Evolutionary conservation across 805 yeast species (phyloP).

Genomic region (Wickerhamomyces sydowiorum): DNA sequence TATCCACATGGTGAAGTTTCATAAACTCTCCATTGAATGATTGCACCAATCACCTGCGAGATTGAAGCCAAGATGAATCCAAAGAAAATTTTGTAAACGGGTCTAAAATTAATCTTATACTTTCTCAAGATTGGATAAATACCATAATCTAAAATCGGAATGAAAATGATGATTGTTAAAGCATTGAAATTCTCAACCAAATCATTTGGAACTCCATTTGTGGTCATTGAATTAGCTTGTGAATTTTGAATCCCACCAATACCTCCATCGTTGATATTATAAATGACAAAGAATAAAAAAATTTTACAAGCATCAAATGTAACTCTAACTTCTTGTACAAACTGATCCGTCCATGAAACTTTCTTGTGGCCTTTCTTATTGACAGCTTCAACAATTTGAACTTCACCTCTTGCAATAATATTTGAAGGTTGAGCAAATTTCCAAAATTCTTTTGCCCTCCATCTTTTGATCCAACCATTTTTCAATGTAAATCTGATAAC

Average conservation of each 20-base stretch:
- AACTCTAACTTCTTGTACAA: slow-evolving; percentile 68
- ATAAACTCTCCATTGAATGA: slow-evolving; percentile 63
- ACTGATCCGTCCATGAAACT: slow-evolving; percentile 55
- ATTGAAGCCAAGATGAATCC: slow-evolving; percentile 60
- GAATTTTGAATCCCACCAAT: slow-evolving; percentile 35
- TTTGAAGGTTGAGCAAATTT: slow-evolving; percentile 54
- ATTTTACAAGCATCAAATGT: slow-evolving; percentile 69
- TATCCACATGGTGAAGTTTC: slow-evolving; percentile 65
- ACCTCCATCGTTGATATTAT: slow-evolving; percentile 70
- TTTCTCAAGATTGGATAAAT: slow-evolving; percentile 49
- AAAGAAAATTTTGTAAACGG: slow-evolving; percentile 61
- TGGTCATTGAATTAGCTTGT: slow-evolving; percentile 69
- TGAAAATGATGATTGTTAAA: slow-evolving; percentile 64
- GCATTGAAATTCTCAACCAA: slow-evolving; percentile 73
- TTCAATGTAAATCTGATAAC: slow-evolving; percentile 35
- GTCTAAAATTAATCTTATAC: slow-evolving; percentile 49
- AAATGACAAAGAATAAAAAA: slow-evolving; percentile 63
- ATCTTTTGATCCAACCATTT: slow-evolving; percentile 38
- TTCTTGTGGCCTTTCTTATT: slow-evolving; percentile 19
- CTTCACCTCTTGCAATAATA: slow-evolving; percentile 37
- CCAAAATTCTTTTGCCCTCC: slow-evolving; percentile 37
- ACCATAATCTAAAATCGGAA: slow-evolving; percentile 63
- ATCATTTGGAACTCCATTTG: slow-evolving; percentile 78
- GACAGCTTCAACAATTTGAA: slow-evolving; percentile 9
- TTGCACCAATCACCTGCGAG: slow-evolving; percentile 31